Evolutionary conservation across 2,329 filamentous ascomycete species (phyloP), one percentile per base, ranked within the genome.

Genomic region (Alternaria dauci): DNA sequence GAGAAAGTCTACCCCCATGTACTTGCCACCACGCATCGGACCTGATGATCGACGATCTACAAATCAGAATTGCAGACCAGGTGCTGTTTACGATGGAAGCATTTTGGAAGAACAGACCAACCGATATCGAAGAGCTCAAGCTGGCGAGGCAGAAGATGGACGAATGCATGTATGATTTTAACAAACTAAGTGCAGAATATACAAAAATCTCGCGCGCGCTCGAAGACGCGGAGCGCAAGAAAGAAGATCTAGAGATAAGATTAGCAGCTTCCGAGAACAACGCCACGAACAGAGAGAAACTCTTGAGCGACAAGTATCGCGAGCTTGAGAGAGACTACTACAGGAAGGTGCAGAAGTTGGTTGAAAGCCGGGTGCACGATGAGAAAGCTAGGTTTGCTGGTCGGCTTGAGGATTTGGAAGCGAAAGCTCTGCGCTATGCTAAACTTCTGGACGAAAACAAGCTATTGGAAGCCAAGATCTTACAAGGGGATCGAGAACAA

Each of bases 361-460:
- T 55, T 8, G 34, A 55, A 20, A 20, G n/a, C 14, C 52, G 43
- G 5, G 12, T 55, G 12, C 25, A n/a, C 20, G 43, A 55, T n/a
- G 52, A 55, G 30, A 54, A 39, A 26, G 26, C 16, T 11, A 55
- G 30, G 52, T 43, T 55, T 8, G 20, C 43, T 18, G 42, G 39
- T 18, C 52, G 42, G n/a, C 42, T 55, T 14, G 39, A 3, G 8
- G 12, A 23, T 20, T 34, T 43, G 23, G 42, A 47, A 28, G 23
- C 26, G 6, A 47, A 28, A 36, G 14, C 26, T 11, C 20, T 38
- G 32, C 42, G n/a, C 6, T 47, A 28, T 16, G 32, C 46, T 18
- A 47, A 47, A 9, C 5, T 55, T 8, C 8, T 23, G 3, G 9
- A 16, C 14, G 16, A 32, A 6, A 55, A 38, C 8, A n/a, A 48